Conservation (phyloP, 108 stramenopile species). For the Fistulifera pelliculosa region DNA sequence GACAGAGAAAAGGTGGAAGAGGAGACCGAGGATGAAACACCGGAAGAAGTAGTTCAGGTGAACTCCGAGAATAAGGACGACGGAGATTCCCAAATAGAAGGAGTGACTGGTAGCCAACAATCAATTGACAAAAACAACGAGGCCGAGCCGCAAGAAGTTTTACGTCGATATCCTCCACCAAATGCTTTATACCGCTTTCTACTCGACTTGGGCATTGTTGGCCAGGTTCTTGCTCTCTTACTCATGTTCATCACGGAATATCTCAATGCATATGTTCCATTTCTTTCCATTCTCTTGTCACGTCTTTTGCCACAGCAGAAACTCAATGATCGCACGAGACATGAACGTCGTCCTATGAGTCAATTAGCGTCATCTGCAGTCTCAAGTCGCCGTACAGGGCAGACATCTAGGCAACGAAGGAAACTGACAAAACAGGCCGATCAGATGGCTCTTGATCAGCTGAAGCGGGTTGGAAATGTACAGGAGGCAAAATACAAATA, state of each 20-base stretch:
- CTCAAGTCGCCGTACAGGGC: slow-evolving; percentile 6
- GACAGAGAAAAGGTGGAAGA: slow-evolving; percentile 4
- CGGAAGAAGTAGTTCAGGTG: not conserved
- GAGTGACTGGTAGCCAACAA: not conserved
- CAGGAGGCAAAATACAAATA: slow-evolving; percentile 47
- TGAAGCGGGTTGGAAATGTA: slow-evolving; percentile 41
- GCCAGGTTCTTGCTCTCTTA: slow-evolving; percentile 46
- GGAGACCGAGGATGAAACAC: not conserved
- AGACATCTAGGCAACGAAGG: slow-evolving; percentile 22
- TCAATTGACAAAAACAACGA: slow-evolving; percentile 2
- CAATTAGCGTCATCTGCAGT: not conserved
- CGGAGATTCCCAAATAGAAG: not conserved
- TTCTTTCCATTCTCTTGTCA: slow-evolving; percentile 14
- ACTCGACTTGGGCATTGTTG: slow-evolving; percentile 38
- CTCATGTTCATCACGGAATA: slow-evolving; percentile 40
- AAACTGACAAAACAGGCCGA: slow-evolving; percentile 33
- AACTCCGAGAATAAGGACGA: not conserved
- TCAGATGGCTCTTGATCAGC: slow-evolving; percentile 32
- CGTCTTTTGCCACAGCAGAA: slow-evolving; percentile 1
- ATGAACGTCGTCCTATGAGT: slow-evolving; percentile 1
- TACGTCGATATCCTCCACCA: slow-evolving; percentile 18
- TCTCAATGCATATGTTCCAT: slow-evolving; percentile 44
- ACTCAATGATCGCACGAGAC: not conserved
- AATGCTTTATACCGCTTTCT: slow-evolving; percentile 67
- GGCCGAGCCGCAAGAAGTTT: slow-evolving; percentile 3